Evolutionary conservation across 805 yeast genomes (phyloP), one percentile per base, ranked within the genome.

Genomic region (Starmerella asiatica): DNA sequence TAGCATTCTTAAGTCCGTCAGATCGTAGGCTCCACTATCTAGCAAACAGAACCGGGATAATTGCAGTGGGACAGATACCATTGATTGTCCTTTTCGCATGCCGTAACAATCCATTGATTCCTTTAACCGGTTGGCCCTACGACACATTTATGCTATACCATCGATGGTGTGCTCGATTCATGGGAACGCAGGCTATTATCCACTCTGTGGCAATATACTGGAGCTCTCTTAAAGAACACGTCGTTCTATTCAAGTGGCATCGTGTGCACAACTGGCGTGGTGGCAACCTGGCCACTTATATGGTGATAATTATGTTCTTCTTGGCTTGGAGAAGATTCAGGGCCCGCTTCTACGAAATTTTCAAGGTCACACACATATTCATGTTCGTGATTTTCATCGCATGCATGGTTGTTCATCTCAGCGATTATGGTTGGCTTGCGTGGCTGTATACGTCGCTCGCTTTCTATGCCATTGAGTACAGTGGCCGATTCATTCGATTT

Each of bases 401-500:
- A 7, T 45, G 54, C 67, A 48, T 68, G 5, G 49, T 75, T 26
- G 60, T 76, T 15, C 91, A 80, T 52, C 68, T 70, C 6, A 61
- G 68, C 19, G 69, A 71, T 17, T 72, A 75, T 70, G 73, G 81
- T 1, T 71, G 72, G 68, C 64, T 67, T 48, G 69, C 64, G 38
- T 73, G 69, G 63, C 49, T 71, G 8, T 73, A 70, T 41, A 67
- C 73, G 3, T 55, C 77, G 4, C 64, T 73, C 41, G 75, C 70
- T 0, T 61, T 83, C 15, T 84, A 93, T 86, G 67, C 63, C 1
- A 62, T 71, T 45, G 93, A 84, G 54, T 64, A 85, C 45, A 38
- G 73, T 0, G 50, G 69, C 14, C 67, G 94, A 47, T 39, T 75
- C 7, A 60, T 66, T 1, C 65, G 81, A 40, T 57, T 81, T 2